phyloP scores from a whole-genome alignment of 441 rosid genomes.

The Sinapis alba region DNA sequence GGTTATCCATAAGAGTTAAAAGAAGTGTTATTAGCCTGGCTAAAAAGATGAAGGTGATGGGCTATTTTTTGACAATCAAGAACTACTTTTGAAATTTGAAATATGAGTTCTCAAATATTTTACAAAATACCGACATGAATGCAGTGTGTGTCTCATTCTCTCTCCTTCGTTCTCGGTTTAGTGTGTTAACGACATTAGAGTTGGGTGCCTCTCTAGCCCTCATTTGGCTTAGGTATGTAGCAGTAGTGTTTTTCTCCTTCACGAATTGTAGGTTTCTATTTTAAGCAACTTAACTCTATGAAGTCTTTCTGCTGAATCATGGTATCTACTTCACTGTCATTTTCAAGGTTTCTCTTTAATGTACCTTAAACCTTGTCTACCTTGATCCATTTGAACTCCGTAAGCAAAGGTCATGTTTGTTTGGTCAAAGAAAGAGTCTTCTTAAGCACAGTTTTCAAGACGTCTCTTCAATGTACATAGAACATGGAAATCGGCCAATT shows the following conservation, averaged over 20 bases:
- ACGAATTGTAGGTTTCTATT: too few species aligned
- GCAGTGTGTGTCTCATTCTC: too few species aligned
- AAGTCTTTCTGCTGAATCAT: not conserved
- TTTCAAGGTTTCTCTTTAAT: not conserved
- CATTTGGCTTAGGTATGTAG: too few species aligned
- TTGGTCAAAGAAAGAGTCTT: not conserved
- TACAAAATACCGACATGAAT: too few species aligned
- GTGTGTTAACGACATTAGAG: not conserved
- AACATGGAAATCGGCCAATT: too few species aligned
- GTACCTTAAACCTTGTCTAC: not conserved
- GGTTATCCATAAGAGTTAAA: not conserved
- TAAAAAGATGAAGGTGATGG: not conserved
- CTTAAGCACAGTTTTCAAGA: not conserved
- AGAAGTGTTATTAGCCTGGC: not conserved
- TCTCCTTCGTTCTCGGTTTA: too few species aligned
- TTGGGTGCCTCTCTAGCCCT: not conserved
- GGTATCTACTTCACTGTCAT: too few species aligned
- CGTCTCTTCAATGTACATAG: not conserved
- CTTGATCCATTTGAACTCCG: slow-evolving; percentile 5
- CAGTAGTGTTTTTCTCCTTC: too few species aligned
- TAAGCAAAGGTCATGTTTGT: not conserved
- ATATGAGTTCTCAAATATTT: too few species aligned
- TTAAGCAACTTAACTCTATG: too few species aligned
- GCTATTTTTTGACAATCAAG: not conserved
- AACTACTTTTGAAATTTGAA: too few species aligned